Conservation (phyloP, 352 stramenopile species). For the Saprolegnia diclina region DNA sequence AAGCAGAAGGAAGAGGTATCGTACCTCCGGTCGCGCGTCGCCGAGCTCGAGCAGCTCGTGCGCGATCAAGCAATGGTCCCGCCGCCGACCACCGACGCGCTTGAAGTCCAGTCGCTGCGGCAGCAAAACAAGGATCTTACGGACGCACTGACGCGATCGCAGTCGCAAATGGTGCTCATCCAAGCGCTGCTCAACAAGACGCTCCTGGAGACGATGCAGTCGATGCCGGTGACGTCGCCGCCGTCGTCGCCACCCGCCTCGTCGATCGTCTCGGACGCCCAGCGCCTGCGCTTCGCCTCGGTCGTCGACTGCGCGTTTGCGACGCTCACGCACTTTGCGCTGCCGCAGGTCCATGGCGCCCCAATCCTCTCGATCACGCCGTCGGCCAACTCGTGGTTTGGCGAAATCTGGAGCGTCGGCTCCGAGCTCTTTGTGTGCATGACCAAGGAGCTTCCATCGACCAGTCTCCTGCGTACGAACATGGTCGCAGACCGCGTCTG, state of each 20-base stretch:
- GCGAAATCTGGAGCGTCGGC: conserved; percentile 11
- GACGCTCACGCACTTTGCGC: not conserved
- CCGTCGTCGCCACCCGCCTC: not conserved
- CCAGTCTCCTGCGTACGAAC: not conserved
- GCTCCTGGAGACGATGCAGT: conserved; percentile 22
- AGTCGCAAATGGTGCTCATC: conserved; percentile 20
- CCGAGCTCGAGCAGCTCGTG: conserved; percentile 22
- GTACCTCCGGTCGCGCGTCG: conserved; percentile 17
- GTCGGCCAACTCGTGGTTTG: not conserved
- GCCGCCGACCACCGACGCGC: not conserved
- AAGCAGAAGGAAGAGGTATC: conserved; percentile 28
- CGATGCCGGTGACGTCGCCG: not conserved
- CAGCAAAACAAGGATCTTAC: conserved; percentile 22
- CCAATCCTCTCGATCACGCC: conserved; percentile 7
- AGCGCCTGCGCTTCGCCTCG: not conserved
- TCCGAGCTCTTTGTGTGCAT: conserved; percentile 10
- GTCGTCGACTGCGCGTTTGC: not conserved
- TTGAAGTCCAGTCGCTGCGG: conserved; percentile 4
- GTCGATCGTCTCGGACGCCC: not conserved
- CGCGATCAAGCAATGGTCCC: conserved; percentile 6
- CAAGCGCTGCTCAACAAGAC: conserved; percentile 21
- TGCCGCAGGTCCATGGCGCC: not conserved
- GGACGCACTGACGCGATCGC: conserved; percentile 3
- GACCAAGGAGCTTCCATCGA: conserved; percentile 4
- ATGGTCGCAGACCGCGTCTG: conserved; percentile 10